Percentiles rank a stretch among this genome's conserved stretches.
phyloP scores from a whole-genome alignment of 2,329 filamentous ascomycete genomes.

The Xylaria hypoxylon region DNA sequence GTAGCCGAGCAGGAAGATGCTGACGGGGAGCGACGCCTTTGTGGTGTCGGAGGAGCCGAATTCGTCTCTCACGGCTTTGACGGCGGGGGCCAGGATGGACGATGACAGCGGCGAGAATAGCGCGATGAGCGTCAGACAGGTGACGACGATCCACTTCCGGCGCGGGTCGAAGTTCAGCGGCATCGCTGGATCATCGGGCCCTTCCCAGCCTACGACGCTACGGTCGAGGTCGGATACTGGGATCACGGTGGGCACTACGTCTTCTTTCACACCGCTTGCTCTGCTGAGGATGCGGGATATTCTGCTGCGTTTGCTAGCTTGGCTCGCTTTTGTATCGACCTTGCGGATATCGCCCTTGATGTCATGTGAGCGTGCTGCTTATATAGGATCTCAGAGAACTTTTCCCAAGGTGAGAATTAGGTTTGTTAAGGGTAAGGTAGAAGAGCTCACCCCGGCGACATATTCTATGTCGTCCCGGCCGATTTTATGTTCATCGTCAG shows the following conservation, averaged over 20 bases:
- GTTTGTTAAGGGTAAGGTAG: no score
- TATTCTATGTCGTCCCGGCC: constrained; percentile 31
- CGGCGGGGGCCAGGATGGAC: constrained; percentile 67
- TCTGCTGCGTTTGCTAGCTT: constrained; percentile 33
- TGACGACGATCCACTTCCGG: constrained; percentile 69
- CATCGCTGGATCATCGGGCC: constrained; percentile 67
- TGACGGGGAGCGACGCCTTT: constrained; percentile 66
- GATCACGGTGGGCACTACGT: constrained; percentile 52
- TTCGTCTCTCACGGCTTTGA: constrained; percentile 57
- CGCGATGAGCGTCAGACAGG: constrained; percentile 69
- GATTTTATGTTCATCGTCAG: constrained; percentile 28
- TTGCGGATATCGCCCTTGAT: constrained; percentile 35
- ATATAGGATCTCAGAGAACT: not conserved
- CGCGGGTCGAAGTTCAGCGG: constrained; percentile 67
- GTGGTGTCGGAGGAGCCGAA: constrained; percentile 58
- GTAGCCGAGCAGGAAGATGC: constrained; percentile 72
- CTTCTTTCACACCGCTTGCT: constrained; percentile 46
- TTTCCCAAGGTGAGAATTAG: no score
- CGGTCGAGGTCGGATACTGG: constrained; percentile 63
- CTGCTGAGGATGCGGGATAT: constrained; percentile 46
- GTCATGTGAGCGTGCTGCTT: constrained; percentile 11
- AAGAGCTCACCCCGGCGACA: constrained; percentile 22
- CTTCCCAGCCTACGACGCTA: constrained; percentile 71
- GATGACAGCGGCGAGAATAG: constrained; percentile 75
- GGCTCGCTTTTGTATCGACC: constrained; percentile 29